These are phyloP conservation scores for Kluyveromyces sp. DNA, from an alignment of 1,139 yeast genomes.

Conservation along the genomic window DNA sequence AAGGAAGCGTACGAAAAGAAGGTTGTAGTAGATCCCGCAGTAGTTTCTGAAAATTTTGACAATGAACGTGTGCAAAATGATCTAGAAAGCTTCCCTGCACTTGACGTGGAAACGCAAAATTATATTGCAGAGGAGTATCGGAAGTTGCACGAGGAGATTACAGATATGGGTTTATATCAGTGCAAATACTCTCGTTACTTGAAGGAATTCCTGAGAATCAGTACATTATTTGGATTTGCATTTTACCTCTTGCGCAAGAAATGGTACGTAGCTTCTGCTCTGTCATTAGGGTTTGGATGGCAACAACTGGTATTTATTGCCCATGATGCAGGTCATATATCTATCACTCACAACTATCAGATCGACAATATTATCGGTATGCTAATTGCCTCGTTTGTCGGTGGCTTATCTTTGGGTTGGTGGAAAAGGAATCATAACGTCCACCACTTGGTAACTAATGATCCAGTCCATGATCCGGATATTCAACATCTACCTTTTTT, in stretches of 20 bases:
- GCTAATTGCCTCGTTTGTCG: conserved; percentile 65
- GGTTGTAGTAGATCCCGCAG: conserved; percentile 48
- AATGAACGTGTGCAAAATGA: conserved; percentile 47
- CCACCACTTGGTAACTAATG: conserved; percentile 81
- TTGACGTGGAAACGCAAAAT: conserved; percentile 63
- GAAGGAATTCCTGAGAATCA: conserved; percentile 57
- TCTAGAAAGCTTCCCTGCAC: conserved; percentile 46
- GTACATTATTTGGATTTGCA: conserved; percentile 44
- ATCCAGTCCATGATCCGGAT: conserved; percentile 90
- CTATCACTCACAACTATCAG: conserved; percentile 74
- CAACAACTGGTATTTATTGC: conserved; percentile 84
- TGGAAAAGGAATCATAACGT: conserved; percentile 92
- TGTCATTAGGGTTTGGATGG: conserved; percentile 72
- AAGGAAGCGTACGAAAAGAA: conserved; percentile 31
- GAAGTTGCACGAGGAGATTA: conserved; percentile 49
- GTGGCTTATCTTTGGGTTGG: conserved; percentile 91
- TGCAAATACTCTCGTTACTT: conserved; percentile 69
- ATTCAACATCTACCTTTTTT: conserved; percentile 89
- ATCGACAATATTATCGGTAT: conserved; percentile 72
- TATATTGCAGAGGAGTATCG: conserved; percentile 50
- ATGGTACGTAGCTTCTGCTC: conserved; percentile 51
- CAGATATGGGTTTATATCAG: conserved; percentile 53
- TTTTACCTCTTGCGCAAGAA: conserved; percentile 40
- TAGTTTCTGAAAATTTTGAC: conserved; percentile 51
- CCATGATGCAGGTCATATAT: conserved; percentile 84